Conservation (phyloP, 768 basidiomycete species). For the Psilocybe cubensis region DNA sequence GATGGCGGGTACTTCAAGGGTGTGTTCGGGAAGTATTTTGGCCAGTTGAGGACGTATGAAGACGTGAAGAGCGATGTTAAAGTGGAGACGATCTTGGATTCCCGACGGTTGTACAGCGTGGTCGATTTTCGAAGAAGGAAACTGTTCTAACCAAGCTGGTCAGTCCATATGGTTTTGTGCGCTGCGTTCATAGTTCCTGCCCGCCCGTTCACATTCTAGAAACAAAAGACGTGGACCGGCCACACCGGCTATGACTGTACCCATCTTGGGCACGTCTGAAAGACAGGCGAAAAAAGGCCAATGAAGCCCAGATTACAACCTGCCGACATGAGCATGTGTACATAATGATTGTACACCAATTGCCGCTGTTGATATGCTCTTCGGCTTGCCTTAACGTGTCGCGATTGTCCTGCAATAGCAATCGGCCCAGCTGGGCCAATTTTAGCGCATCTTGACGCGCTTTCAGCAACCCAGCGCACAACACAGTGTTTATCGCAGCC, state of each 20-base stretch:
- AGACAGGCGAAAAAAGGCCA: too few relatives aligned
- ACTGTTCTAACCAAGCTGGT: slow-evolving; percentile 45
- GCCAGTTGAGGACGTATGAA: slow-evolving; percentile 88
- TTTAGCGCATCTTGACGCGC: neutral
- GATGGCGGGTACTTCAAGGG: slow-evolving; percentile 83
- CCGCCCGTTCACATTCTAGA: neutral
- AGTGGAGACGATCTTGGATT: slow-evolving; percentile 84
- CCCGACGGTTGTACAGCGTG: slow-evolving; percentile 81
- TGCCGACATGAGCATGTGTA: too few relatives aligned
- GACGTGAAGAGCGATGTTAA: slow-evolving; percentile 90
- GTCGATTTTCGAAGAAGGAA: slow-evolving; percentile 84
- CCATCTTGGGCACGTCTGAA: too few relatives aligned
- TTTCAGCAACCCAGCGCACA: neutral
- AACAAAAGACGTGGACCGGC: too few relatives aligned
- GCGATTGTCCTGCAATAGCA: neutral
- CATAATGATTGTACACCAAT: too few relatives aligned
- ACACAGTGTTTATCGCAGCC: neutral
- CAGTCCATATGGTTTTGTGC: slow-evolving; percentile 3
- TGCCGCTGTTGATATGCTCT: too few relatives aligned
- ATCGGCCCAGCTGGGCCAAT: neutral
- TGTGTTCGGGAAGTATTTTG: slow-evolving; percentile 71
- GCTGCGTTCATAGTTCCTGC: neutral
- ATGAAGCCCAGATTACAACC: too few relatives aligned
- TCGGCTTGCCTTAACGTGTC: neutral
- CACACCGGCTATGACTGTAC: too few relatives aligned